Conservation (phyloP, 371 early-diverging fungal species). For the Nematocida sp. region DNA sequence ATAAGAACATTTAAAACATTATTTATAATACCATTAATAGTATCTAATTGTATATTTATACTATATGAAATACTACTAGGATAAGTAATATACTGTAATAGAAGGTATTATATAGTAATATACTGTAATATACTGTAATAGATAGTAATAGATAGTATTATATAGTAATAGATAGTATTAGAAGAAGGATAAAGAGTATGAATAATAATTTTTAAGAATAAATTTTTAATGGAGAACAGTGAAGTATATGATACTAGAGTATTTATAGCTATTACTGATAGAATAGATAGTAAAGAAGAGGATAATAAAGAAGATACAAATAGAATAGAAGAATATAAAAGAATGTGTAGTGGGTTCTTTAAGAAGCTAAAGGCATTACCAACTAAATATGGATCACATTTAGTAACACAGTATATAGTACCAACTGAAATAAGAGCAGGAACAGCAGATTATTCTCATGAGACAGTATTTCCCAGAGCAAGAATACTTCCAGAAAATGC, state of each 20-base stretch:
- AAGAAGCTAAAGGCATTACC: constrained; percentile 31
- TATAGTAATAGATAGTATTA: too few relatives aligned
- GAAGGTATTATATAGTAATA: too few relatives aligned
- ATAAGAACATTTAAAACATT: constrained; percentile 41
- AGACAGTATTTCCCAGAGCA: constrained; percentile 36
- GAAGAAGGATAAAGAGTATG: too few relatives aligned
- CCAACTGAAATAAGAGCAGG: constrained; percentile 33
- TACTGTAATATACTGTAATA: too few relatives aligned
- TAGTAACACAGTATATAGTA: constrained; percentile 17
- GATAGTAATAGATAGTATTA: too few relatives aligned
- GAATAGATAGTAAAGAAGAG: too few relatives aligned
- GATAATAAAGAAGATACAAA: neutral
- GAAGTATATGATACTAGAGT: constrained; percentile 1
- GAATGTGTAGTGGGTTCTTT: neutral
- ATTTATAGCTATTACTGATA: constrained; percentile 39
- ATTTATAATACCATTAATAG: constrained; percentile 26
- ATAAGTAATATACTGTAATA: neutral
- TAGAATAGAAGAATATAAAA: neutral
- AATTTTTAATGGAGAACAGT: too few relatives aligned
- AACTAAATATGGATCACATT: constrained; percentile 36
- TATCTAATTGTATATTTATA: constrained; percentile 25
- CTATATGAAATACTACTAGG: constrained; percentile 41
- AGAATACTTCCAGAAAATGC: constrained; percentile 36
- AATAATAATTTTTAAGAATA: too few relatives aligned
- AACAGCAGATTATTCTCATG: constrained; percentile 35